Evolutionary conservation across 163 green algal species (phyloP).

Genomic region (Trebouxiophyceae sp.): DNA sequence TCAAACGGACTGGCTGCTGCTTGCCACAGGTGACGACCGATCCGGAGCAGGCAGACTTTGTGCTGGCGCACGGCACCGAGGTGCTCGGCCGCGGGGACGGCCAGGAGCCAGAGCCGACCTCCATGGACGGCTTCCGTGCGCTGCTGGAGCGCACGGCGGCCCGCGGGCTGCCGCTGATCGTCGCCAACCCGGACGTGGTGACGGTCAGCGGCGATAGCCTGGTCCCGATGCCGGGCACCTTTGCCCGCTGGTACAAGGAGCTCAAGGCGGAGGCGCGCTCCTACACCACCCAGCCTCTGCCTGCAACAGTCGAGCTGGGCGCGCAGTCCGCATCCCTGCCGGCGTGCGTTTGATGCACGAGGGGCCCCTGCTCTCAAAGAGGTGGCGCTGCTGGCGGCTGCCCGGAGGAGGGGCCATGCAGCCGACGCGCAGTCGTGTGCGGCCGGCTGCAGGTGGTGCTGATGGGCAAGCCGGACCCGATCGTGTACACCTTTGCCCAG

Average conservation of each 20-base stretch:
- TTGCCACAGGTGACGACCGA: conserved; percentile 48
- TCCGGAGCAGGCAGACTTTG: conserved; percentile 68
- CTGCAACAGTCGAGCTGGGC: no score
- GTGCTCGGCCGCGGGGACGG: conserved; percentile 31
- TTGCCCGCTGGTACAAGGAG: conserved; percentile 48
- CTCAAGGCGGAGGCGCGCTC: conserved; percentile 27
- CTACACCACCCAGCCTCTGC: no score
- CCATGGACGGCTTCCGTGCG: conserved; percentile 37
- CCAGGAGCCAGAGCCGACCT: conserved; percentile 1
- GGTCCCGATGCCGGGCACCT: conserved; percentile 62
- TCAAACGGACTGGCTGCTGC: no score
- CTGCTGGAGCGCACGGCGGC: conserved; percentile 42
- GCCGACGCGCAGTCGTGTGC: no score
- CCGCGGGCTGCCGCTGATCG: conserved; percentile 44
- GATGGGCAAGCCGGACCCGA: conserved; percentile 71
- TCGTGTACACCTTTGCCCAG: conserved; percentile 58
- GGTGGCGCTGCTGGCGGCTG: no score
- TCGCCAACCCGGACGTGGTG: conserved; percentile 73
- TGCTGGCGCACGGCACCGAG: conserved; percentile 86
- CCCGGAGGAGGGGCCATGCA: no score
- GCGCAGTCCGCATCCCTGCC: no score
- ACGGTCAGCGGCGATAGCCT: conserved; percentile 52
- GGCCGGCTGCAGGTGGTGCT: conserved; percentile 34
- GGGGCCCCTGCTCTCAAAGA: no score
- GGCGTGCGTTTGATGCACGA: no score